These are phyloP conservation scores for Paracorniculantispora psalliotae DNA, from an alignment of 2,329 filamentous ascomycete genomes.

Conservation along the genomic window DNA sequence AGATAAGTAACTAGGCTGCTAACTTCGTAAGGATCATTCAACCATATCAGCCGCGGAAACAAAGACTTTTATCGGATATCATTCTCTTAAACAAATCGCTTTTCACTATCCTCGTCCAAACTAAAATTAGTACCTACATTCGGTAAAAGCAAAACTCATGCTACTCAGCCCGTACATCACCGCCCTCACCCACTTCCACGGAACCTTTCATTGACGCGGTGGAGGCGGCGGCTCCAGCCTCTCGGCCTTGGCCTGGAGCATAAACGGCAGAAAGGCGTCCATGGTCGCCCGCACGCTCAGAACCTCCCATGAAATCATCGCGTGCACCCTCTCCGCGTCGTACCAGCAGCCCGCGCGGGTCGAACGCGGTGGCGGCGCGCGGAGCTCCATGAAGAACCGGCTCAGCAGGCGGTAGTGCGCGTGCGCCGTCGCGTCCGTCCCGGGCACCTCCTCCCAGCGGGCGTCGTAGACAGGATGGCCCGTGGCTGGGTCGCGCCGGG, in stretches of 20 bases:
- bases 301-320: neutral
- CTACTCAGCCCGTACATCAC: too few relatives aligned
- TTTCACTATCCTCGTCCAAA: too few relatives aligned
- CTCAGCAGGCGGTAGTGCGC: slow-evolving; percentile 9
- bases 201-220: too few relatives aligned
- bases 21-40: too few relatives aligned
- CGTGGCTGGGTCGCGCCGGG: neutral
- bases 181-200: too few relatives aligned
- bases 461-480: neutral
- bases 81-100: too few relatives aligned
- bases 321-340: slow-evolving; percentile 14
- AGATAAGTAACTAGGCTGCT: too few relatives aligned
- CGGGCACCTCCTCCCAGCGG: slow-evolving; percentile 6
- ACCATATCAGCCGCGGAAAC: too few relatives aligned
- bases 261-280: slow-evolving; percentile 13
- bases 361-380: slow-evolving; percentile 6
- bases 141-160: too few relatives aligned
- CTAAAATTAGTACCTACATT: too few relatives aligned
- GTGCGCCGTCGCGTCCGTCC: neutral
- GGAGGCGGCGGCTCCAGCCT: too few relatives aligned
- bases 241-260: slow-evolving; percentile 12
- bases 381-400: slow-evolving; percentile 13
- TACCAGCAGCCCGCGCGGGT: slow-evolving; percentile 12
- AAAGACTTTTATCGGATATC: too few relatives aligned
- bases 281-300: slow-evolving; percentile 6